Base-by-base conservation (phyloP, 2,329 filamentous ascomycete species). In the Cladosporium sp. region DNA sequence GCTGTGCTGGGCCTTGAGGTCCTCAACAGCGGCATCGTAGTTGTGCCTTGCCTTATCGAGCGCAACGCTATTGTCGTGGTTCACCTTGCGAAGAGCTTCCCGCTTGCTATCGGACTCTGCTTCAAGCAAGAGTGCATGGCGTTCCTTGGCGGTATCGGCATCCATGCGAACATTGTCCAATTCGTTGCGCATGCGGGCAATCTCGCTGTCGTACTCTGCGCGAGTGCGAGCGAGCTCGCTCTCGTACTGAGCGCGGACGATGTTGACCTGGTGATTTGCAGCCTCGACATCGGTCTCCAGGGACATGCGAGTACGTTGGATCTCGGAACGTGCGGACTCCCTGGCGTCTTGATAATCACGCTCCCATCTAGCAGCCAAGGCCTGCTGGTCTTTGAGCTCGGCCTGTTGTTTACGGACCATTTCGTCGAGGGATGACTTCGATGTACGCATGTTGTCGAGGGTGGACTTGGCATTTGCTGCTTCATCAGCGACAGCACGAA, bases 231-330 rank as follows among this genome's bases (percentile, higher is more conserved):
- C 79, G 67, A 95, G 86, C 75, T 96, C 91, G 66, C 89, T 88
- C 76, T 97, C 93, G 12, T 96, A 85, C 72, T 94, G 90, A 56
- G 90, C 88, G 62, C 92, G 90, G 31, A 94, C 88, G 64, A 90
- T 86, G 73, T 96, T 94, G 77, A 94, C 90, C 72, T 96, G 90
- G 75, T 91, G 89, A 74, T 93, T 95, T 61, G 93, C 91, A 46
- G 88, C 84, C 66, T 97, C 92, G 37, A 97, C 82, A 74, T 97
- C 92, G 14, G 86, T 85, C 76, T 96, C 90, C 82, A 97, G 84
- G 5, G 91, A 85, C 68, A 89, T 86, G 66, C 91, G 90, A 16
- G 89, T 91, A 56, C 92, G 89, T 76, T 94, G 89, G 53, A 96
- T 88, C 75, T 98, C 93, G 44, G 87, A 85, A 49, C 89, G 88